Evolutionary conservation across 805 yeast genomes (phyloP).

Genomic region (Candida caryicola): DNA sequence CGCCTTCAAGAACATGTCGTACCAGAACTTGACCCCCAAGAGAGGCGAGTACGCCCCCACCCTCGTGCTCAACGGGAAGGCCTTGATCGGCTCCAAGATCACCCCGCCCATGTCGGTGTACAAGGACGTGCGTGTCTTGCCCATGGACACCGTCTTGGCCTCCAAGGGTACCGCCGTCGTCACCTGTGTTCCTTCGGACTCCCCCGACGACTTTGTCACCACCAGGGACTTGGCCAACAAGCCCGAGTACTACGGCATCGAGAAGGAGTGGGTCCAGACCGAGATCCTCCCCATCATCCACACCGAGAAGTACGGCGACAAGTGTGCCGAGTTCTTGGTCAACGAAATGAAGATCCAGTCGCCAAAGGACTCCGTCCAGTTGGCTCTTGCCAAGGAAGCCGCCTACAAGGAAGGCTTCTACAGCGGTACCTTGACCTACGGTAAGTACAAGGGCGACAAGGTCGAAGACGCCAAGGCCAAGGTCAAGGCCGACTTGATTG

Average conservation of each 20-base stretch:
- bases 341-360: conserved; percentile 88
- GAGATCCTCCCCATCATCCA: conserved; percentile 72
- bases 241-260: conserved; percentile 84
- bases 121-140: conserved; percentile 75
- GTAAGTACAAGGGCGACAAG: conserved; percentile 82
- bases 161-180: conserved; percentile 98
- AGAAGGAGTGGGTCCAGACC: conserved; percentile 79
- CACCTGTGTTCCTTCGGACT: conserved; percentile 97
- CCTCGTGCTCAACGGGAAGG: conserved; percentile 61
- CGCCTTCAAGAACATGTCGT: conserved; percentile 96
- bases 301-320: conserved; percentile 85
- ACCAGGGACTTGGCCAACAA: conserved; percentile 79
- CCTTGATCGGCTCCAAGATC: conserved; percentile 82
- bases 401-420: conserved; percentile 97
- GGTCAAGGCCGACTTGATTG: conserved; percentile 79
- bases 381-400: conserved; percentile 88
- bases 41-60: conserved; percentile 74
- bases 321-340: conserved; percentile 80
- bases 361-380: conserved; percentile 84
- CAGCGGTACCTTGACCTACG: conserved; percentile 77
- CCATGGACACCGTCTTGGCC: conserved; percentile 96
- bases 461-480: conserved; percentile 90
- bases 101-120: conserved; percentile 77
- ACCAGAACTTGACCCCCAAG: conserved; percentile 85
- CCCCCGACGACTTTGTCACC: conserved; percentile 95